Evolutionary conservation across 2,329 filamentous ascomycete genomes (phyloP).

Genomic region (Colletotrichum tamarilloi): DNA sequence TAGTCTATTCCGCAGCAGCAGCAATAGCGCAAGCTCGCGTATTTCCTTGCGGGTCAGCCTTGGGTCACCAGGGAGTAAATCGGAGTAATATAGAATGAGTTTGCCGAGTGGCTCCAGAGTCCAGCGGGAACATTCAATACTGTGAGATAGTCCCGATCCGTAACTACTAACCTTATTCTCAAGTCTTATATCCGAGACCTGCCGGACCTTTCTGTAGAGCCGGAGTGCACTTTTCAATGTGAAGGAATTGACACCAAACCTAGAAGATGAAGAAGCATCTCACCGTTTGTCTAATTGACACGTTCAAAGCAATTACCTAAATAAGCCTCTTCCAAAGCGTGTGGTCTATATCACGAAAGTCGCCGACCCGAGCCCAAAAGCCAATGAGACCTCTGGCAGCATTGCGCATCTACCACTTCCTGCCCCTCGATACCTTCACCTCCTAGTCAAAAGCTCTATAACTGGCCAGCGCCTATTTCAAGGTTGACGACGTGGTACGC

Average conservation of each 20-base stretch:
- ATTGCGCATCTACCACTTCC: background rate
- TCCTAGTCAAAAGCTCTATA: background rate
- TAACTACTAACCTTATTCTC: background rate
- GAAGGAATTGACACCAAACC: too few species aligned
- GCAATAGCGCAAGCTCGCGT: background rate
- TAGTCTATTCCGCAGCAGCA: background rate
- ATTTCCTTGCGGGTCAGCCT: background rate
- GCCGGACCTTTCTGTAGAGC: background rate
- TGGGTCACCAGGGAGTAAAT: background rate
- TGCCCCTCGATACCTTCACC: background rate
- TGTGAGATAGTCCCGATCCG: background rate
- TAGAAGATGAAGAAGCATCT: background rate
- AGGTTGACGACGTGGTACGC: background rate
- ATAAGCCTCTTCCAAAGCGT: background rate
- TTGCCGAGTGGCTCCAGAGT: background rate
- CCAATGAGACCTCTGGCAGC: background rate
- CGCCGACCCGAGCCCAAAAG: background rate
- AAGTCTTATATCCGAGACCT: conserved; percentile 9
- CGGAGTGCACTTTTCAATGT: background rate
- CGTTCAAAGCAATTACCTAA: background rate
- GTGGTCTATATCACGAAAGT: background rate
- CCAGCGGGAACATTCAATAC: background rate
- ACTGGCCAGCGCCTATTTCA: background rate
- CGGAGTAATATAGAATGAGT: background rate
- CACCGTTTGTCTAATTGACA: background rate